Evolutionary conservation across 495 filamentous ascomycete species (phyloP).

Genomic region (Choiromyces venosus): DNA sequence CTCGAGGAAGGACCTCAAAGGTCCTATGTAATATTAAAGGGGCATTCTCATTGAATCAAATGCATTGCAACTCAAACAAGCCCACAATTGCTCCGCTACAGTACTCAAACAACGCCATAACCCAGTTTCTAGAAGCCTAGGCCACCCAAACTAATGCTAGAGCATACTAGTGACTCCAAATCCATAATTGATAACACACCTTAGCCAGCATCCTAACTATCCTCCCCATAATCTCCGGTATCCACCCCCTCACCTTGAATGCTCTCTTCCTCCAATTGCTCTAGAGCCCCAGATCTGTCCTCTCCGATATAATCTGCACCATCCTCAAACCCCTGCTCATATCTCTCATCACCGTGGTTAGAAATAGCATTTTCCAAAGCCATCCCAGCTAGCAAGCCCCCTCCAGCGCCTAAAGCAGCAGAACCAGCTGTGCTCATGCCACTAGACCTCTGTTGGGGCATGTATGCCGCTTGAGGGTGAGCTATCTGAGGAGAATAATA

Average conservation of each 20-base stretch:
- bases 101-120: not conserved
- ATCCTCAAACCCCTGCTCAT: conserved; percentile 37
- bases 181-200: not conserved
- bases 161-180: not conserved
- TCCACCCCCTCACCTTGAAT: not conserved
- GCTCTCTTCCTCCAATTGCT: not conserved
- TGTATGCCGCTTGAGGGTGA: conserved; percentile 3
- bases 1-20: not conserved
- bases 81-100: not conserved
- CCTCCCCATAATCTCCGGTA: not conserved
- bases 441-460: conserved; percentile 6
- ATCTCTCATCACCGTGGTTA: conserved; percentile 21
- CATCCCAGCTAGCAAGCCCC: conserved; percentile 39
- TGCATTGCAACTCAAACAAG: not conserved
- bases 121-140: not conserved
- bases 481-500: not conserved
- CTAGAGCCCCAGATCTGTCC: not conserved
- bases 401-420: conserved; percentile 41
- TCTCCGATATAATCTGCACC: conserved; percentile 34
- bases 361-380: conserved; percentile 31
- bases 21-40: not conserved
- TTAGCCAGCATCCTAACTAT: not conserved
- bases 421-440: conserved; percentile 36
- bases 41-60: not conserved
- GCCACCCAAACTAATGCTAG: not conserved